These are phyloP conservation scores for Mrakiaceae sp. DNA, from an alignment of 1,284 basidiomycete species.

Conservation along the genomic window DNA sequence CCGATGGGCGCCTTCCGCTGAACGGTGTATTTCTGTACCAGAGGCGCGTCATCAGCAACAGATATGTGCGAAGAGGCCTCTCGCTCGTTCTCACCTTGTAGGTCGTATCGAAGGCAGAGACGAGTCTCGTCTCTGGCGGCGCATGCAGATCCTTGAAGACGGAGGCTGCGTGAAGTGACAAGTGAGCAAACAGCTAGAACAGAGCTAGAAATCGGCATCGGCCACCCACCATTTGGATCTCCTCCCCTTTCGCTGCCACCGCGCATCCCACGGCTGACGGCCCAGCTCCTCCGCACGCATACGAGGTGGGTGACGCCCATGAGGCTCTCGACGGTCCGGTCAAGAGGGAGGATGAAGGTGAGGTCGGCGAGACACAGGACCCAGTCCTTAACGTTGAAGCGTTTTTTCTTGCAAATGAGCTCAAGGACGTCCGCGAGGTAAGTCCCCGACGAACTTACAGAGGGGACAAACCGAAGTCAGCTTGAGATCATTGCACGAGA, in stretches of 20 bases:
- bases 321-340: constrained; percentile 87
- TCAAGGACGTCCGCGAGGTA: constrained; percentile 95
- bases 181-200: neutral
- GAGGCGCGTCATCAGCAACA: constrained; percentile 7
- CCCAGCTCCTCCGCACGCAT: constrained; percentile 65
- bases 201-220: neutral
- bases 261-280: constrained; percentile 51
- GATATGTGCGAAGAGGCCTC: neutral
- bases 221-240: constrained; percentile 74
- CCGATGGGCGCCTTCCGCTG: constrained; percentile 88
- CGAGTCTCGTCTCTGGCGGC: constrained; percentile 33
- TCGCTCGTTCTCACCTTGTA: constrained; percentile 53
- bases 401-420: constrained; percentile 57
- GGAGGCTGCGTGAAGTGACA: constrained; percentile 49
- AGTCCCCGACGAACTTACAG: constrained; percentile 70
- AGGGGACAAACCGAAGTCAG: neutral
- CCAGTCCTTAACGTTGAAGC: constrained; percentile 67
- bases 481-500: neutral
- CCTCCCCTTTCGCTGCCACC: constrained; percentile 37
- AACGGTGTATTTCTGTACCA: constrained; percentile 71
- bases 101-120: constrained; percentile 42
- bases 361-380: constrained; percentile 66
- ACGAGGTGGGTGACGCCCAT: constrained; percentile 76
- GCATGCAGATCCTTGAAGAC: constrained; percentile 56
- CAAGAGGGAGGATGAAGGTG: constrained; percentile 77